These are phyloP conservation scores for Venustampulla echinocandica DNA, from an alignment of 495 filamentous ascomycete species.

Conservation along the genomic window DNA sequence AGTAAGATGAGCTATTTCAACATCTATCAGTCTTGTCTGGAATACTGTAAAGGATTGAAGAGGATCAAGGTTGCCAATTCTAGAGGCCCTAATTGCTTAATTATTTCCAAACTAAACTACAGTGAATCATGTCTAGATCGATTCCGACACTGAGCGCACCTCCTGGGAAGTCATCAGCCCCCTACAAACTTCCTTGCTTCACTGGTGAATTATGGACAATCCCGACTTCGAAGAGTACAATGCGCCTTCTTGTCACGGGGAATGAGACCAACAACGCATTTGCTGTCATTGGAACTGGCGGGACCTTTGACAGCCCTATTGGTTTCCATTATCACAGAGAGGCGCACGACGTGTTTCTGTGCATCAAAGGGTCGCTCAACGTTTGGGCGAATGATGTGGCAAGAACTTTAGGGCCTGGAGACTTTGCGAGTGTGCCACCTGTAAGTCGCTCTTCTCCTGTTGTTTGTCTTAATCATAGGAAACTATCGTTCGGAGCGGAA, in stretches of 20 bases:
- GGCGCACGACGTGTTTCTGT: conserved; percentile 41
- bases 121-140: no score
- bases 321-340: conserved; percentile 42
- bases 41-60: no score
- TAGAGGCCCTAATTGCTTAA: no score
- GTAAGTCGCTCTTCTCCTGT: conserved; percentile 20
- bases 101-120: no score
- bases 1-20: no score
- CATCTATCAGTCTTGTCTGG: no score
- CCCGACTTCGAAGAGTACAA: conserved; percentile 35
- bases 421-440: conserved; percentile 42
- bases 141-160: conserved; percentile 9
- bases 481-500: neutral
- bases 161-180: conserved; percentile 11
- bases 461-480: neutral
- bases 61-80: no score
- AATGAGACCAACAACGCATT: conserved; percentile 38
- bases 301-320: conserved; percentile 28
- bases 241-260: conserved; percentile 37
- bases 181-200: conserved; percentile 35
- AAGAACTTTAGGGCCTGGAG: conserved; percentile 35
- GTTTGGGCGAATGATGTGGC: conserved; percentile 40
- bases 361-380: conserved; percentile 37
- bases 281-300: conserved; percentile 39
- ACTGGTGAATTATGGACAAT: conserved; percentile 39